phyloP scores from a whole-genome alignment of 2,329 filamentous ascomycete genomes.

The Emergomyces africanus region DNA sequence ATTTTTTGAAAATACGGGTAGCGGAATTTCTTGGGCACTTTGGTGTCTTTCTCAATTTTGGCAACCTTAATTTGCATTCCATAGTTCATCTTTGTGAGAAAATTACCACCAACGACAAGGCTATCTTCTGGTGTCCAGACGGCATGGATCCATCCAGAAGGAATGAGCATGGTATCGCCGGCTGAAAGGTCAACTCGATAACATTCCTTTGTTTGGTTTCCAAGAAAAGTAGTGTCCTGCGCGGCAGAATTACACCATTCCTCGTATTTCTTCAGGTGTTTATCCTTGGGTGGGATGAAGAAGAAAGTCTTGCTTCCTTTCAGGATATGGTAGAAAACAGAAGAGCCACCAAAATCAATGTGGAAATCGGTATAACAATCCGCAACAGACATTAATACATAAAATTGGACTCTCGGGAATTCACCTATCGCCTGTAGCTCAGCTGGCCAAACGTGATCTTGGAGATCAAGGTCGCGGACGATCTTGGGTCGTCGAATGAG shows the following conservation, averaged over 20 bases:
- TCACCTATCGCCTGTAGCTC: slow-evolving; percentile 42
- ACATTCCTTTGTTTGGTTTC: slow-evolving; percentile 52
- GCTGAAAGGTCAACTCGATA: slow-evolving; percentile 53
- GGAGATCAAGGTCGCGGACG: slow-evolving; percentile 48
- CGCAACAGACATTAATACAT: slow-evolving; percentile 57
- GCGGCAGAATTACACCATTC: slow-evolving; percentile 56
- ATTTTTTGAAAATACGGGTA: slow-evolving; percentile 59
- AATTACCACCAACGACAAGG: slow-evolving; percentile 59
- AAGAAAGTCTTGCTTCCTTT: slow-evolving; percentile 59
- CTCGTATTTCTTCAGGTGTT: slow-evolving; percentile 57
- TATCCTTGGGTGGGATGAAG: slow-evolving; percentile 56
- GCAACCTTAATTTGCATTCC: slow-evolving; percentile 53
- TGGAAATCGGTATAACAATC: slow-evolving; percentile 62
- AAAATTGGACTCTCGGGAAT: slow-evolving; percentile 53
- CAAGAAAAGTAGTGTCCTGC: slow-evolving; percentile 54
- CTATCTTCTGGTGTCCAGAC: slow-evolving; percentile 60
- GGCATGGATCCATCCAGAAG: slow-evolving; percentile 59
- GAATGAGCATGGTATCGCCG: slow-evolving; percentile 58
- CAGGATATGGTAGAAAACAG: slow-evolving; percentile 57
- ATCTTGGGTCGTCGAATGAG: slow-evolving; percentile 51
- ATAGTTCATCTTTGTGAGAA: slow-evolving; percentile 52
- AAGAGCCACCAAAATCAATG: slow-evolving; percentile 59
- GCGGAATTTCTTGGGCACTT: slow-evolving; percentile 51
- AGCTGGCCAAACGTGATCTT: slow-evolving; percentile 39
- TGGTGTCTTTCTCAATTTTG: slow-evolving; percentile 55